Conservation (phyloP, 208 protist species). For the Crithidia bombi region DNA sequence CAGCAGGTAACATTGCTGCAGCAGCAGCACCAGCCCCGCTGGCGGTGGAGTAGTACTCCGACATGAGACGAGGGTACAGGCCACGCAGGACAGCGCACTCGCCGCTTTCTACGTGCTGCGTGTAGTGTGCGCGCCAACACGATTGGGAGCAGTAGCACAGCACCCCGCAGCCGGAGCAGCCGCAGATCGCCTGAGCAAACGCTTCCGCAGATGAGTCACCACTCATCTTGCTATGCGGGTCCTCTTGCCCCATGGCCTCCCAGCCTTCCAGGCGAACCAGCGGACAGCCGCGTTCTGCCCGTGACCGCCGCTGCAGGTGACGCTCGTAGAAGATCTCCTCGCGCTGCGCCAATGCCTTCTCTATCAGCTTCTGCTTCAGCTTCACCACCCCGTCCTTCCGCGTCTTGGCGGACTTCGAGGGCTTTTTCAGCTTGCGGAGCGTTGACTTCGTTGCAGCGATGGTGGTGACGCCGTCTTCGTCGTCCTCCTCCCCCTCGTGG, state of each 20-base stretch:
- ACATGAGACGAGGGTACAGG: conserved; percentile 65
- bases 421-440: conserved; percentile 52
- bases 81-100: conserved; percentile 59
- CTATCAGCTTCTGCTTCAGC: conserved; percentile 44
- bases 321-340: conserved; percentile 38
- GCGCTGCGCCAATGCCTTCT: conserved; percentile 37
- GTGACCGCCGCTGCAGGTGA: conserved; percentile 14
- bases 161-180: conserved; percentile 65
- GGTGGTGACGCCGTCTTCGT: background rate
- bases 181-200: conserved; percentile 31
- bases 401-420: conserved; percentile 53
- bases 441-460: background rate
- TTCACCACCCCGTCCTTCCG: conserved; percentile 50
- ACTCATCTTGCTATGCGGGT: background rate
- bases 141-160: conserved; percentile 59
- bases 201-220: background rate
- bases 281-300: conserved; percentile 1
- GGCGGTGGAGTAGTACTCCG: conserved; percentile 38
- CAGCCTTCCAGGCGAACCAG: conserved; percentile 21
- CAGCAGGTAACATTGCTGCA: conserved; percentile 19
- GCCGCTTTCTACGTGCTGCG: conserved; percentile 42
- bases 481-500: background rate
- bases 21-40: background rate
- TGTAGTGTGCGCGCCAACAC: conserved; percentile 48
- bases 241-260: background rate